Percentiles rank a stretch among this genome's conserved stretches.
phyloP scores from a whole-genome alignment of 2,329 filamentous ascomycete genomes.

The Raffaelea arxii region DNA sequence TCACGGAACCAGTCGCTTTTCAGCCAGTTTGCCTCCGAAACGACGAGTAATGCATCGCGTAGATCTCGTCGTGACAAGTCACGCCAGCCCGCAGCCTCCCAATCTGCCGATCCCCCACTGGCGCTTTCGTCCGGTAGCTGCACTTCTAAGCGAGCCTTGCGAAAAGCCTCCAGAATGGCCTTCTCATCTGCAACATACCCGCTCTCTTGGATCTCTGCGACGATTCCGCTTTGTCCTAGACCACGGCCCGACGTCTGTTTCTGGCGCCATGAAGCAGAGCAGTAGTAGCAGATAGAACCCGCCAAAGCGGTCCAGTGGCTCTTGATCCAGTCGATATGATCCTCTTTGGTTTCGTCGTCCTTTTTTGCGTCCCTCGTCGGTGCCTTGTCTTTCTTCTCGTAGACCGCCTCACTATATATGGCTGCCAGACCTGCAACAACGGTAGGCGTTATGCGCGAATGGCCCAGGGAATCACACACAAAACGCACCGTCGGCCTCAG shows the following conservation, averaged over 20 bases:
- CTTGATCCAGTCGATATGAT: constrained; percentile 34
- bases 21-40: constrained; percentile 49
- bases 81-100: constrained; percentile 39
- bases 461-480: constrained; percentile 52
- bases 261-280: constrained; percentile 28
- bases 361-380: background rate
- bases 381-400: background rate
- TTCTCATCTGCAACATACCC: constrained; percentile 37
- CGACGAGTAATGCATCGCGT: constrained; percentile 49
- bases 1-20: constrained; percentile 53
- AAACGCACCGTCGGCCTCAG: constrained; percentile 57
- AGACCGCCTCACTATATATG: constrained; percentile 24
- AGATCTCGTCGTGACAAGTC: constrained; percentile 43
- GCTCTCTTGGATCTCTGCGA: constrained; percentile 19
- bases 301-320: constrained; percentile 44
- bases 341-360: constrained; percentile 17
- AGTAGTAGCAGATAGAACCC: constrained; percentile 51
- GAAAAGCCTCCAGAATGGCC: constrained; percentile 35
- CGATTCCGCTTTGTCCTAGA: background rate
- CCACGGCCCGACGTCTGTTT: background rate
- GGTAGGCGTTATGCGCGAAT: constrained; percentile 56
- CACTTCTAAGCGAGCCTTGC: constrained; percentile 4
- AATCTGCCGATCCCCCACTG: constrained; percentile 19
- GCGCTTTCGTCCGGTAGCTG: background rate
- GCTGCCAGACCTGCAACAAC: constrained; percentile 64